These are phyloP conservation scores for Acanthamoeba lenticulata DNA, from an alignment of 208 protist genomes.

Conservation along the genomic window DNA sequence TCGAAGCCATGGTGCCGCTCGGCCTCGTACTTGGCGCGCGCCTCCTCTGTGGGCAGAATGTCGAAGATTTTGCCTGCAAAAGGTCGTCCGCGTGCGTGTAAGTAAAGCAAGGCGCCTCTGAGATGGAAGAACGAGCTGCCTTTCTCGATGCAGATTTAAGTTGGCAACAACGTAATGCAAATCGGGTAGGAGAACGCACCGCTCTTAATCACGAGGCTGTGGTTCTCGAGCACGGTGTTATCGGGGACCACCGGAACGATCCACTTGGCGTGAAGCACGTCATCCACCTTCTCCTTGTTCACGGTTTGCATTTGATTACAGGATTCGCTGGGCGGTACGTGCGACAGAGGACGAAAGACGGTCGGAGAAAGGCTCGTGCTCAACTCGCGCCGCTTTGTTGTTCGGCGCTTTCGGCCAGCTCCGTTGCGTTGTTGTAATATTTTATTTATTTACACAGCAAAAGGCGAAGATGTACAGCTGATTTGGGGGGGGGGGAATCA, in stretches of 20 bases:
- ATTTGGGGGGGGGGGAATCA: too few relatives aligned
- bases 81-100: neutral
- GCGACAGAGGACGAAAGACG: too few relatives aligned
- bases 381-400: too few relatives aligned
- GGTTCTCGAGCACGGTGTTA: constrained; percentile 74
- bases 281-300: constrained; percentile 61
- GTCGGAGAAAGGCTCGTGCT: too few relatives aligned
- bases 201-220: constrained; percentile 72
- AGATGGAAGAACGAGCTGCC: neutral
- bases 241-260: constrained; percentile 78
- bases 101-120: neutral
- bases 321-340: neutral
- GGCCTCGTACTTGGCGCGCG: neutral
- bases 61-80: constrained; percentile 48
- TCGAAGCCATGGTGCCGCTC: neutral
- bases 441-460: too few relatives aligned
- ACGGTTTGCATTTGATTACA: neutral
- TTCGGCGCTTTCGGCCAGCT: too few relatives aligned
- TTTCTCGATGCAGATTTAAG: too few relatives aligned
- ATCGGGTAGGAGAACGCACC: neutral
- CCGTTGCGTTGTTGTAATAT: too few relatives aligned
- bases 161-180: neutral
- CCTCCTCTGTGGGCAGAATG: constrained; percentile 43
- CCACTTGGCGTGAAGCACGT: constrained; percentile 75
- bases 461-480: too few relatives aligned